These are phyloP conservation scores for Populus deltoides DNA, from an alignment of 345 rosid genomes.

Conservation along the genomic window DNA sequence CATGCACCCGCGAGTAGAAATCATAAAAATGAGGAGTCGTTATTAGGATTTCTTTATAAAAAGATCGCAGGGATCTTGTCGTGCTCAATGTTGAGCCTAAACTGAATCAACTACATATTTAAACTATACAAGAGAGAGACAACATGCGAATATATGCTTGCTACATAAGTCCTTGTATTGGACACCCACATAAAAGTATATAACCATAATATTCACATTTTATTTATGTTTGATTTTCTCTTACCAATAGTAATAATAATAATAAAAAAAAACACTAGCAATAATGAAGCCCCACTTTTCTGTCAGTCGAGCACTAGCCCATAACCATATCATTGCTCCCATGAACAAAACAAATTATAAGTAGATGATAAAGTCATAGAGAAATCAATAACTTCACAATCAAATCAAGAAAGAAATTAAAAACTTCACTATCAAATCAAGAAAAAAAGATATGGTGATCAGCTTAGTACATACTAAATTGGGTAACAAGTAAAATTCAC, in stretches of 20 bases:
- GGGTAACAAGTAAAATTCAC: not conserved
- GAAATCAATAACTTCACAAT: not conserved
- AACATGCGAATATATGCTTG: not conserved
- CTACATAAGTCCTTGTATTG: not conserved
- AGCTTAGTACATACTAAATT: not conserved
- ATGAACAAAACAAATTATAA: not conserved
- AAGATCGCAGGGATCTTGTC: slow-evolving; percentile 1
- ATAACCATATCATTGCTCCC: not conserved
- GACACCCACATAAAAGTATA: not conserved
- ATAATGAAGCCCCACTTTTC: not conserved
- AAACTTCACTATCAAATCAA: not conserved
- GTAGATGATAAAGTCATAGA: not conserved
- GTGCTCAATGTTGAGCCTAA: not conserved
- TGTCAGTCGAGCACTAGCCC: not conserved
- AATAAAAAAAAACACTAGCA: no score
- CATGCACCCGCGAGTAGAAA: not conserved
- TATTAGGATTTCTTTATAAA: not conserved
- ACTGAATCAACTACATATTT: not conserved
- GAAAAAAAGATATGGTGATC: not conserved
- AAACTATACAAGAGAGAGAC: not conserved
- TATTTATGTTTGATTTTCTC: no score
- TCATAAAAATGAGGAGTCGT: no score
- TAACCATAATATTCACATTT: no score
- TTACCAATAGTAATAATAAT: no score
- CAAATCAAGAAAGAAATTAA: not conserved